These are phyloP conservation scores for Phyllosticta paracitricarpa DNA, from an alignment of 2,329 filamentous ascomycete genomes.

Conservation along the genomic window DNA sequence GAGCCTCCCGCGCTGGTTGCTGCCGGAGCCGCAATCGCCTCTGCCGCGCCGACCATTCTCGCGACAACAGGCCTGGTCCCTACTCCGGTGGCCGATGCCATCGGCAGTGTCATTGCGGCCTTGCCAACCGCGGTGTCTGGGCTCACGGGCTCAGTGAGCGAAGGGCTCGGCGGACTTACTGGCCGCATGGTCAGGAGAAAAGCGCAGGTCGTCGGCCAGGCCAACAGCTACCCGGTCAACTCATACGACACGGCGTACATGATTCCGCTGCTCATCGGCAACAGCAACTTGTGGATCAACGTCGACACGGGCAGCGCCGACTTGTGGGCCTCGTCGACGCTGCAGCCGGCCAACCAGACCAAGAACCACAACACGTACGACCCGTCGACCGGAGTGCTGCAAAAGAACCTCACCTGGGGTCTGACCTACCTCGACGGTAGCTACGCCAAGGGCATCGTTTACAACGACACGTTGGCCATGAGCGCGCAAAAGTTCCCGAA, in stretches of 20 bases:
- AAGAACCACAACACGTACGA: constrained; percentile 50
- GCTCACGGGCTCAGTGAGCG: background rate
- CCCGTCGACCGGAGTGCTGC: constrained; percentile 30
- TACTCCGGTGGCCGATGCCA: background rate
- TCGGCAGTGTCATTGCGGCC: background rate
- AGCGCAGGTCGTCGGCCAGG: background rate
- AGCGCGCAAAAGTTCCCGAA: constrained; percentile 47
- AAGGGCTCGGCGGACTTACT: background rate
- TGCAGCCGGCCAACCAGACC: background rate
- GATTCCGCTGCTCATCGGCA: constrained; percentile 51
- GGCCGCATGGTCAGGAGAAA: background rate
- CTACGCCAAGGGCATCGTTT: constrained; percentile 53
- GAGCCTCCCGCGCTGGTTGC: background rate
- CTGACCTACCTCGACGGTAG: constrained; percentile 59
- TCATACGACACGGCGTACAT: constrained; percentile 29
- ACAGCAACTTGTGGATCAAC: constrained; percentile 41
- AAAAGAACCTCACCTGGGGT: constrained; percentile 41
- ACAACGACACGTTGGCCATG: constrained; percentile 53
- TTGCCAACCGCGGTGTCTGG: background rate
- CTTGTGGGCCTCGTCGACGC: constrained; percentile 36
- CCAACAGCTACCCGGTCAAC: background rate
- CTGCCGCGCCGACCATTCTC: background rate
- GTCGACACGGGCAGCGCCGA: constrained; percentile 62
- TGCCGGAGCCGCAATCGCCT: background rate
- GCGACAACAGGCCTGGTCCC: background rate